A percentile compares a stretch with the other conserved stretches of the same genome.
phyloP scores from a whole-genome alignment of 495 filamentous ascomycete genomes.

The Penicillium lividum region DNA sequence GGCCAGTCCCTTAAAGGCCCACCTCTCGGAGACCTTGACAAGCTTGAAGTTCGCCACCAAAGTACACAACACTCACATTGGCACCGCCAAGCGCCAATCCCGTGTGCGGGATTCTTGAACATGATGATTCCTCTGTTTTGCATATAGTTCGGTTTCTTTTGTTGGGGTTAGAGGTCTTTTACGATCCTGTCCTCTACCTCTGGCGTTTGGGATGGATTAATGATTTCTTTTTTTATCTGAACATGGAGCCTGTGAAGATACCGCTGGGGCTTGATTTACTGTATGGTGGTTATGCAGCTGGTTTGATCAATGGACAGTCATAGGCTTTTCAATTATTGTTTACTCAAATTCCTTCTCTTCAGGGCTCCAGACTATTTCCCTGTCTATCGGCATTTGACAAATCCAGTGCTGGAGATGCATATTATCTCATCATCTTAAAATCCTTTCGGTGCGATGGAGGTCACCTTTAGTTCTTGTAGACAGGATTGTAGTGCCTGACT shows the following conservation, averaged over 20 bases:
- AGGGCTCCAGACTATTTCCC: background rate
- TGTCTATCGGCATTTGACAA: background rate
- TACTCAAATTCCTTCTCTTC: background rate
- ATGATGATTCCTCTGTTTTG: slow-evolving; percentile 33
- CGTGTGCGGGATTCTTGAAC: slow-evolving; percentile 55
- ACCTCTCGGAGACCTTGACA: slow-evolving; percentile 89
- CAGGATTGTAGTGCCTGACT: slow-evolving; percentile 46
- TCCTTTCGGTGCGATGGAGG: slow-evolving; percentile 45
- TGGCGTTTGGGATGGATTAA: slow-evolving; percentile 26
- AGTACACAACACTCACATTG: slow-evolving; percentile 88
- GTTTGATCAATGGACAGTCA: slow-evolving; percentile 23
- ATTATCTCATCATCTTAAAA: slow-evolving; percentile 35
- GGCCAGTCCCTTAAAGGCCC: slow-evolving; percentile 88
- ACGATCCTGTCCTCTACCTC: slow-evolving; percentile 37
- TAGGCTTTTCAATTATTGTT: background rate
- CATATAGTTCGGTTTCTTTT: slow-evolving; percentile 26
- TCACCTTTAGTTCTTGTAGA: slow-evolving; percentile 46
- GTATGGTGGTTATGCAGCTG: slow-evolving; percentile 20
- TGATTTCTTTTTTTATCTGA: slow-evolving; percentile 17
- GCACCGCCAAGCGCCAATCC: slow-evolving; percentile 75
- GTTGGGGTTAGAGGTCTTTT: slow-evolving; percentile 27
- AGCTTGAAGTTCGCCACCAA: slow-evolving; percentile 97
- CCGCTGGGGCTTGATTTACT: slow-evolving; percentile 24
- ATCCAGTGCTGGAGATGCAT: slow-evolving; percentile 14
- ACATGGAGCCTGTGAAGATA: slow-evolving; percentile 17